Evolutionary conservation across 306 rosid species (phyloP), one percentile per base, ranked within the genome.

Genomic region (Prunus mira): DNA sequence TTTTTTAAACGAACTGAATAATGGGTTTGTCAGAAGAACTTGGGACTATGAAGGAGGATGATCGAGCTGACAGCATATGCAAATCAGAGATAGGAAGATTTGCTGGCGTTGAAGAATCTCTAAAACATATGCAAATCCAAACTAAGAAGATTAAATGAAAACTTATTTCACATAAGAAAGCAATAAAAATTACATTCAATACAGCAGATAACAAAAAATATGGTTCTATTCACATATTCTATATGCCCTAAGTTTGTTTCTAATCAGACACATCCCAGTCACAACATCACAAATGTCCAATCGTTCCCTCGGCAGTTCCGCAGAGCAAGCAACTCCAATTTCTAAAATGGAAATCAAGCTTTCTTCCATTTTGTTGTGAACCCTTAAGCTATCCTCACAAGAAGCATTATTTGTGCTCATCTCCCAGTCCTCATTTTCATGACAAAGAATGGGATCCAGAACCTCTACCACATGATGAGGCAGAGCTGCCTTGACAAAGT

Each of bases 281-380:
- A 61, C 19, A 27, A 15, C 66, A 61, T 25, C 38, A 13, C 66
- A 24, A 63, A 28, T 22, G 56, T 67, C 55, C 72, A 45, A 0
- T 14, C 72, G 18, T 22, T 45, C 3, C 12, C 72, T 45, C 4
- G 56, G 56, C 38, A 24, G 11, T 17, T 67, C 72, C 6, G 55
- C 72, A 67, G 72, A 67, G 51, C 72, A 67, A 67, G 52, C 28
- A 20, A 45, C 38, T 4, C 55, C 72, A 67, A 67, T 25, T 67
- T 45, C 72, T 15, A 45, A 67, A 6, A 67, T 45, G 2, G 56
- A 22, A 67, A 24, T 46, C 72, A 46, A 67, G 17, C 71, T n/a
- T 38, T 66, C 51, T 41, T 6, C 3, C 18, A 65, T 1, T 10
- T 65, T 30, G n/a, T 0, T 14, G 19, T 3, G 32, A 30, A 63